Base-by-base conservation (phyloP, 208 protist genomes). In the Leishmania tropica region DNA sequence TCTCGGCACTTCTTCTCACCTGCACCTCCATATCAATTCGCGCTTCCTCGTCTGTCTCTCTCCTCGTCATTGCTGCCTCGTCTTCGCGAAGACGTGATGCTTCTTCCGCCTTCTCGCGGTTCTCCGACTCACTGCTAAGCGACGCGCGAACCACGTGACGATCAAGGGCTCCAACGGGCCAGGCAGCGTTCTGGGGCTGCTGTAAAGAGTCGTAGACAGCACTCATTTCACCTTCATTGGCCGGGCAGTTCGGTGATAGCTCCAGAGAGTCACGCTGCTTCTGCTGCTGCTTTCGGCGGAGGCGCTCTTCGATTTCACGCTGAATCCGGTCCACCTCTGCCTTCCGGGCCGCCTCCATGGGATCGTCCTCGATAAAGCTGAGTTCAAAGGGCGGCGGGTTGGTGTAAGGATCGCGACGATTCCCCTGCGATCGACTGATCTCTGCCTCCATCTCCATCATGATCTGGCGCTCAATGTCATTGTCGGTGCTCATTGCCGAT, bases 361-460 rank as follows among this genome's bases (percentile, higher is more conserved):
- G 75, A 58, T 85, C 77, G 21, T 89, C 88, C 24, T 83, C 79
- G 47, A 90, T 88, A 2, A 89, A 83, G 1, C 78, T 85, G 53
- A 96, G 83, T 71, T 93, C 86, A 70, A 92, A 91, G 0, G 85
- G 83, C 11, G 89, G 87, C 13, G 74, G 80, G 21, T n/a, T 73
- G 0, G 73, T 24, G 78, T 86, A 82, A 4, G 56, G 60, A 19
- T 85, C 48, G 42, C 56, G 60, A 48, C 78, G 79, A 1, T 81
- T 74, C 21, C 28, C 28, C 3, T 86, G 62, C 45, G 84, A 83
- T 11, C 85, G 87, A 58, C 90, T 74, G 35, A 97, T 88, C 75
- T 95, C 89, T 67, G 78, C 81, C 80, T 96, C 91, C 93, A 96
- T 95, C 81, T 96, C 91, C 85, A 93, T 86, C 89, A 94, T 89